Conservation (phyloP, 2,329 filamentous ascomycete genomes). For the Neonectria magnoliae region DNA sequence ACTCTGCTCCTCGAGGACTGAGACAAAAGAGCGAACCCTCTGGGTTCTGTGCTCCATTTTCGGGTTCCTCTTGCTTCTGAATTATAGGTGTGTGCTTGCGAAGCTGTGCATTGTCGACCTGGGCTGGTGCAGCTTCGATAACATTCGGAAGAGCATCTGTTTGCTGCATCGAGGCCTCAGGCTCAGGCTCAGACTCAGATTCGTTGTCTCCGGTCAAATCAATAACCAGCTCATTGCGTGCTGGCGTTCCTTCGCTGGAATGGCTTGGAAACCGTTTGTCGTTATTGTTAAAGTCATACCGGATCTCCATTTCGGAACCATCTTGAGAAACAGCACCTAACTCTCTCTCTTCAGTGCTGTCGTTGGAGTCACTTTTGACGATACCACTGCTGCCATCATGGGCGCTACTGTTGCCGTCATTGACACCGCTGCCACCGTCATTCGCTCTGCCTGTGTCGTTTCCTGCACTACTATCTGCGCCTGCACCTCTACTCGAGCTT, state of each 20-base stretch:
- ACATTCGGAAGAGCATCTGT: neutral
- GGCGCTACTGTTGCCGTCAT: no score
- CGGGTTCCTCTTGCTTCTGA: neutral
- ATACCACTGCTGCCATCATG: neutral
- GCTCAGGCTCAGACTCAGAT: neutral
- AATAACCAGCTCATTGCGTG: neutral
- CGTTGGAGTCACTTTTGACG: neutral
- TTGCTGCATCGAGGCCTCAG: neutral
- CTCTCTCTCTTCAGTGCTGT: neutral
- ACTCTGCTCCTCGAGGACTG: neutral
- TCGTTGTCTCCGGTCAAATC: slow-evolving; percentile 18
- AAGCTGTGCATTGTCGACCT: neutral
- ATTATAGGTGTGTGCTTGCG: neutral
- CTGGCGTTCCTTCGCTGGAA: neutral
- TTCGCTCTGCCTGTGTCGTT: neutral
- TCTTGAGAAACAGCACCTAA: neutral
- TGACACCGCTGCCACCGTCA: no score
- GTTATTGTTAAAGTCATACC: neutral
- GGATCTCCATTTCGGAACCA: neutral
- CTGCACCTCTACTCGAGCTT: neutral
- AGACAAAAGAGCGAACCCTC: slow-evolving; percentile 26
- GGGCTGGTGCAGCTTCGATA: neutral
- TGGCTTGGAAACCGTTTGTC: neutral
- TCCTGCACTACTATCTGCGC: slow-evolving; percentile 1
- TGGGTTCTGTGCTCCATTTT: neutral